phyloP scores from a whole-genome alignment of 148 eudicot genomes.

The Chenopodium album region DNA sequence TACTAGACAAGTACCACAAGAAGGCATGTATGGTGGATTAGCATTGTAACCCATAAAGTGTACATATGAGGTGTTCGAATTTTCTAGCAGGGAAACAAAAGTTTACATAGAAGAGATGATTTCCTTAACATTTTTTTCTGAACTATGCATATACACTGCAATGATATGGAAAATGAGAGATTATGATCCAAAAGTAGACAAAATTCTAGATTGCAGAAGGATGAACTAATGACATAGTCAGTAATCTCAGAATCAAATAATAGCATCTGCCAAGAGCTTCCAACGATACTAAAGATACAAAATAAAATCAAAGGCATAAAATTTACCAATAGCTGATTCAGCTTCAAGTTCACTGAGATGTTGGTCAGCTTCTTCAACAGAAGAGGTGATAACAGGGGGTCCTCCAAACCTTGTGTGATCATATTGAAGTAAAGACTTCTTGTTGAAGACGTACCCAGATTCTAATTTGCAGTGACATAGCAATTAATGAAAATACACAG shows the following conservation, averaged over 20 bases:
- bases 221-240: background rate
- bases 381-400: constrained; percentile 54
- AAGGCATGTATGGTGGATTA: no score
- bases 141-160: background rate
- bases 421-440: constrained; percentile 49
- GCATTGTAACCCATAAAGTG: background rate
- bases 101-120: background rate
- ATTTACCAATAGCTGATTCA: constrained; percentile 62
- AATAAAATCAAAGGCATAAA: background rate
- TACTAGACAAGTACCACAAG: no score
- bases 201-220: background rate
- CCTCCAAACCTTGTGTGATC: constrained; percentile 87
- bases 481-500: background rate
- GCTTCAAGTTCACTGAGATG: constrained; percentile 47
- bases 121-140: no score
- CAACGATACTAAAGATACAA: background rate
- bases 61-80: background rate
- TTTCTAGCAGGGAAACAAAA: background rate
- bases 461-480: constrained; percentile 35
- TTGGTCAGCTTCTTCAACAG: constrained; percentile 68
- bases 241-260: background rate
- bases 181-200: background rate
- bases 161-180: background rate
- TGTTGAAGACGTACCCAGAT: constrained; percentile 61
- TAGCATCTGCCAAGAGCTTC: background rate